Evolutionary conservation across 208 protist genomes (phyloP), one percentile per base, ranked within the genome.

Genomic region (Polymyxa betae): DNA sequence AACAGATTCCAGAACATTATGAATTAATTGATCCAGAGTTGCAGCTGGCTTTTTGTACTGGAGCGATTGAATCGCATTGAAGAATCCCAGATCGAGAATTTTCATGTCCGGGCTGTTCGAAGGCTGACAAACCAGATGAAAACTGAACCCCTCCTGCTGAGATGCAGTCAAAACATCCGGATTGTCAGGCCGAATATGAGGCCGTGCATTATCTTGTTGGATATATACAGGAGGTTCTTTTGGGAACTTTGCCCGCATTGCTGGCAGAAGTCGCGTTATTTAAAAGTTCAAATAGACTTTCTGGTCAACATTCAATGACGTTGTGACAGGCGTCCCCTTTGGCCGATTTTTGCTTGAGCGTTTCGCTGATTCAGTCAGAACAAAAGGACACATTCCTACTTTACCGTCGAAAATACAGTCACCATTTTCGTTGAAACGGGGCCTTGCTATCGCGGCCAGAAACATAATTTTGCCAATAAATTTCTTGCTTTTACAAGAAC

Each of bases 31-130:
- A 60, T 60, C 49, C 49, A 60, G n/a, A 60, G 5, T 60, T 24
- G 49, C 49, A 60, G 49, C 24, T 60, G 49, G 24, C 24, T 60
- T 60, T 60, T 60, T 5, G 5, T 60, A 5, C 49, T 60, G 5
- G 12, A 60, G 49, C 24, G 49, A 60, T 24, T 60, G 49, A 24
- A 60, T 60, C 49, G 49, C 49, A 29, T 60, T 60, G 49, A 60
- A 60, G 35, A 82, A 43, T 35, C 72, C 72, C 5, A 82, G 72
- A 82, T 43, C 12, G 5, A 82, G 35, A 82, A 60, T 60, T 5
- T 60, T 60, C 24, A 60, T 60, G n/a, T 82, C 72, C 72, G 72
- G 72, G n/a, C 72, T 82, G 35, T 82, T 82, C n/a, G 72, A n/a
- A n/a, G 72, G n/a, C 35, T 82, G 72, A 82, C 72, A 43, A 12